A percentile compares a stretch with the other conserved stretches of the same genome.
phyloP scores from a whole-genome alignment of 2,329 filamentous ascomycete species.

The Metarhizium humberi region DNA sequence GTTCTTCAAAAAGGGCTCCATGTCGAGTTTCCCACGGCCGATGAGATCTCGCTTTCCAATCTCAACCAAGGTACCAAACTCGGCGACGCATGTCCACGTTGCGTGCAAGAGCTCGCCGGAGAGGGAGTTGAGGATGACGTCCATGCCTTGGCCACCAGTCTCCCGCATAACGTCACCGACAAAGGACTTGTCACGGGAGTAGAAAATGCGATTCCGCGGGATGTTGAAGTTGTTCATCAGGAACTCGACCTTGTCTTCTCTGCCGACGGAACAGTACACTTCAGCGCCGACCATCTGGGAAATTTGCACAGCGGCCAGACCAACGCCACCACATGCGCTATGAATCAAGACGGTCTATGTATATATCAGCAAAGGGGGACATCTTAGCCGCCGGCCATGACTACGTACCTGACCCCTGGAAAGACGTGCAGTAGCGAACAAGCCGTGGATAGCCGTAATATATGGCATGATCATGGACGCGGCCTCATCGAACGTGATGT shows the following conservation, averaged over 20 bases:
- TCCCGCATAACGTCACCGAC: slow-evolving; percentile 12
- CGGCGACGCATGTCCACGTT: slow-evolving; percentile 30
- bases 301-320: slow-evolving; percentile 19
- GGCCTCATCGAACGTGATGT: too few relatives aligned
- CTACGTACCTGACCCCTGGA: too few relatives aligned
- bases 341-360: slow-evolving; percentile 20
- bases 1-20: slow-evolving; percentile 27
- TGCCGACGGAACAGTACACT: slow-evolving; percentile 22
- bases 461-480: too few relatives aligned
- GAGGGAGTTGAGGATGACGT: slow-evolving; percentile 26
- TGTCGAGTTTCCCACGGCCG: slow-evolving; percentile 28
- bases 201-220: slow-evolving; percentile 8
- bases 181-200: slow-evolving; percentile 19
- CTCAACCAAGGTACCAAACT: slow-evolving; percentile 30
- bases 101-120: slow-evolving; percentile 26
- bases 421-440: too few relatives aligned
- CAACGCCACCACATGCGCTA: slow-evolving; percentile 19
- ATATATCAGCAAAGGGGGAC: too few relatives aligned
- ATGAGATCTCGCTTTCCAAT: slow-evolving; percentile 30
- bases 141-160: slow-evolving; percentile 17
- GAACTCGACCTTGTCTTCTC: slow-evolving; percentile 17
- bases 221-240: slow-evolving; percentile 17
- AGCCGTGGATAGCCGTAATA: too few relatives aligned
- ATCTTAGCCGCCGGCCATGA: fast-evolving
- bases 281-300: slow-evolving; percentile 9